Base-by-base conservation (phyloP, 768 basidiomycete species). In the Suillus cothurnatus region DNA sequence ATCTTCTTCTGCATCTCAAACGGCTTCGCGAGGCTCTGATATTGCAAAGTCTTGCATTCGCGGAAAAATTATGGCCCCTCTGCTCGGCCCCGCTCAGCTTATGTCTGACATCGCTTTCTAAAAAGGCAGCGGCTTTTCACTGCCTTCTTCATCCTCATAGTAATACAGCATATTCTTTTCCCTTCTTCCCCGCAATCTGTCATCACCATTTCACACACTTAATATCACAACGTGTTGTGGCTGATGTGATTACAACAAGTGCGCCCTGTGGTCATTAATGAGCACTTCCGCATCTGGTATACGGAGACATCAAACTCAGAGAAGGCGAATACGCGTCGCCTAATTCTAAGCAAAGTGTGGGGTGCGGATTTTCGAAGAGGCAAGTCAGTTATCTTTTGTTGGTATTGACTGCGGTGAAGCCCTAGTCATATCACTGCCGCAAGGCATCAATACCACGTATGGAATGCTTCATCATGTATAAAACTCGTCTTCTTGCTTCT, bases 91-190 rank as follows among this genome's bases (percentile, higher is more conserved):
- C n/a, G n/a, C 31, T 32, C 53, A 21, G 53, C 23, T 17, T 2
- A 59, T 12, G 19, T 2, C 26, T 5, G 11, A 59, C 38, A 14
- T 12, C 19, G 3, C 19, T 26, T 59, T 28, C 26, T 41, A 59
- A 38, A 38, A 28, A 39, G 57, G 57, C 38, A 26, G 38, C 17
- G 38, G 19, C 32, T 12, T 39, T 39, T 52, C 57, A 39, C 57
- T 28, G 57, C 57, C 38, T 59, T 28, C 53, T 4, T 34, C 31
- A 12, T 12, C 17, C 17, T 28, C 38, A 12, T 28, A 28, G 38
- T 2, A 39, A 11, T 68, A 76, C 73, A 76, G 73, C 75, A 74
- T 70, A 56, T 55, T 19, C 9, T 14, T 50, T 2, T 19, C 28
- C 47, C 28, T 57, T 17, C 23, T 39, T 50, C 3, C 23, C 28